Conservation (phyloP, 208 protist genomes). For the Trypanosoma conorhini region DNA sequence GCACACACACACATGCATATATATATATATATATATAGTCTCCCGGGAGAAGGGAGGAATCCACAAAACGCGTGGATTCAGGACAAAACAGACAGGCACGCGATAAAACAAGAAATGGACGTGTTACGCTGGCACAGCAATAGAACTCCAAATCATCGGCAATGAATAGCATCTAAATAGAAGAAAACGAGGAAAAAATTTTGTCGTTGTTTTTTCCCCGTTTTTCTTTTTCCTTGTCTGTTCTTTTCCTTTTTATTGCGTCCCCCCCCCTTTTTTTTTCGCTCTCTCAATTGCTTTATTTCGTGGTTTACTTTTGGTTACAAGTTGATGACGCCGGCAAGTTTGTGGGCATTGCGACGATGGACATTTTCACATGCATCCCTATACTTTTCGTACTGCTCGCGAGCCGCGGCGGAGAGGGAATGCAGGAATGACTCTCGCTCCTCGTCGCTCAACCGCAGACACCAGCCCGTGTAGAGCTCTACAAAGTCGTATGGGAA, state of each 20-base stretch:
- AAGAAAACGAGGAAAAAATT: too few relatives aligned
- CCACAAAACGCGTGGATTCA: background rate
- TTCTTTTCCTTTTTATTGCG: too few relatives aligned
- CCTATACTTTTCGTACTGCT: slow-evolving; percentile 78
- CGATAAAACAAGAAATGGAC: background rate
- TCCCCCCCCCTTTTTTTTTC: background rate
- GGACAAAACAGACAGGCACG: background rate
- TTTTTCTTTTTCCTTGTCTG: too few relatives aligned
- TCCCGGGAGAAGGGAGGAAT: background rate
- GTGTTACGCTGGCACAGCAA: too few relatives aligned
- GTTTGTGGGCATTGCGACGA: slow-evolving; percentile 91
- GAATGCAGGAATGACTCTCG: slow-evolving; percentile 48
- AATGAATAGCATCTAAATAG: too few relatives aligned
- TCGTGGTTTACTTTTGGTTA: slow-evolving; percentile 20
- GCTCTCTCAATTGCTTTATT: background rate
- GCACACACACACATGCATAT: slow-evolving; percentile 7
- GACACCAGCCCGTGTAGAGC: slow-evolving; percentile 91
- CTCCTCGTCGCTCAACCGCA: slow-evolving; percentile 50
- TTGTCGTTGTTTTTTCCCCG: too few relatives aligned
- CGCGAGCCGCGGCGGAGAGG: slow-evolving; percentile 47
- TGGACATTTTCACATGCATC: slow-evolving; percentile 81
- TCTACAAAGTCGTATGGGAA: slow-evolving; percentile 97
- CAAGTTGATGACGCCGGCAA: slow-evolving; percentile 71
- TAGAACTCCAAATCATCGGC: too few relatives aligned
- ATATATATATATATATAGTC: too few relatives aligned